Base-by-base conservation (phyloP, 1,139 yeast species). In the Yamadazyma diddensiae region DNA sequence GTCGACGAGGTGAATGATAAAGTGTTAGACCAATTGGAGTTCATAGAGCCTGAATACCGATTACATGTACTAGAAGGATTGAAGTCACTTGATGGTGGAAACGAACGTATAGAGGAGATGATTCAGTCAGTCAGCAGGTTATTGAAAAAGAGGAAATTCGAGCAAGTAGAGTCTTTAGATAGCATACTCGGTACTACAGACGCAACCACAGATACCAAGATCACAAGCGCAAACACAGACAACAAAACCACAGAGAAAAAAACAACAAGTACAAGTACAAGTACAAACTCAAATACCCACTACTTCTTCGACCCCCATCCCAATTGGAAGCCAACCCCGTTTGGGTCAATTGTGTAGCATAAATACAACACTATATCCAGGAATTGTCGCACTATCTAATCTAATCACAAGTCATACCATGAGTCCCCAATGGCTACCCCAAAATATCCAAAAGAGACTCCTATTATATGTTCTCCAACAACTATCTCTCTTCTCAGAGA, bases 351-450 rank as follows among this genome's bases (percentile, higher is more conserved):
- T 21, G 34, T 31, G 16, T 37, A 25, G 10, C 11, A 14, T 24
- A 7, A 14, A 24, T 15, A 13, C 8, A 13, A 13, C 26, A 6
- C 26, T 24, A 13, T 24, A 13, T 24, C 9, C 26, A 24, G 26
- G 26, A 24, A 6, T 21, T 6, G 8, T 17, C 29, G 21, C 22
- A 18, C 28, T 29, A 29, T 29, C 32, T 22, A 29, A 15, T 17
- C 26, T 18, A 12, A 16, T n/a, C 22, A 16, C 6, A 18, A 14
- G 20, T 13, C 15, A 13, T 5, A 8, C 26, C 12, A 77, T 76
- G 82, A 72, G 75, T 49, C 79, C 83, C 30, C 80, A 68, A 50
- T 84, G 94, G 94, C 70, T 83, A 55, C 92, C 94, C 8, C 90
- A 82, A 52, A 82, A 81, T 53, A 70, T 88, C 28, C 95, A 87